Base-by-base conservation (phyloP, 306 rosid genomes). In the Sindora glabra region DNA sequence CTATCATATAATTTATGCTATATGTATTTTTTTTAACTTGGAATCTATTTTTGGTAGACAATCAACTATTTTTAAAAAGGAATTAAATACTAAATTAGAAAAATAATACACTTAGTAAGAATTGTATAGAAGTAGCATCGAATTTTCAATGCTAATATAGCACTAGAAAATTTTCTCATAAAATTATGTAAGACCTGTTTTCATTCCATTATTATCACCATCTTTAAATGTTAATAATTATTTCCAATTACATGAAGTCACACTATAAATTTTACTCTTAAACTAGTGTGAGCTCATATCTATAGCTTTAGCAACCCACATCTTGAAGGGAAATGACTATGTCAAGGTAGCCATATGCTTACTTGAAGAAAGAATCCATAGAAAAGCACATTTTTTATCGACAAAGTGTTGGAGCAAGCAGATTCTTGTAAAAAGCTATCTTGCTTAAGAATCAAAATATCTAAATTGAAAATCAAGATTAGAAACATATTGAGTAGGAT, bases 351-450 rank as follows among this genome's bases (percentile, higher is more conserved):
- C 51, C 18, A 48, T 40, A 12, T 11, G 78, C 29, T 10, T 91
- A 85, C 65, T 64, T 85, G 2, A 88, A 76, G 95, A 85, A 48
- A 27, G 36, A 33, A 71, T 67, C 14, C 98, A 74, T 32, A 30
- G 82, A 49, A 69, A 77, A 61, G 92, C 96, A 9, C 98, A 83
- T 77, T 88, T 91, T 76, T 91, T 75, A 83, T 91, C 77, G 67
- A 88, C 77, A 85, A 85, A 30, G 79, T 49, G 49, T 30, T 91
- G 81, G 81, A 75, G 40, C 60, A 74, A 68, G 92, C 80, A 10
- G 83, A 88, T 52, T 54, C 58, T 41, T 51, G 68, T 17, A 60
- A 73, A 41, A 78, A 59, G 41, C 64, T 76, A 11, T 81, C 83
- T 3, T 70, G 60, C 34, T 52, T 79, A 39, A 74, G 95, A 64